Conservation (phyloP, 768 basidiomycete genomes). For the Podaxis rugospora region DNA sequence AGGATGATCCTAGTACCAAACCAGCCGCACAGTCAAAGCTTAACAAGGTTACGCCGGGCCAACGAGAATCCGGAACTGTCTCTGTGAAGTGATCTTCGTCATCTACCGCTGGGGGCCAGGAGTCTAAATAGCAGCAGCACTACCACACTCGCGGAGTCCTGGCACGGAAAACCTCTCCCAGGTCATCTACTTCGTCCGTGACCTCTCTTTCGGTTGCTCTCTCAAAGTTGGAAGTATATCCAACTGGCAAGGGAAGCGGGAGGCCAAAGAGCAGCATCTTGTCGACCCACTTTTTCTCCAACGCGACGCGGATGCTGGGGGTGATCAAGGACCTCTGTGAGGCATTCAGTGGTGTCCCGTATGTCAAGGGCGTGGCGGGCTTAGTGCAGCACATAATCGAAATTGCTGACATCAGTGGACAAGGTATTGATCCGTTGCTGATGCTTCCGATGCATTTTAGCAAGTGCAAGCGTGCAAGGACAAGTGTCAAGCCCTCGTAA, state of each 20-base stretch:
- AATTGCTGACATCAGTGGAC: slow-evolving; percentile 20
- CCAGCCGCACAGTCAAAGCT: neutral
- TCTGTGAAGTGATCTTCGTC: neutral
- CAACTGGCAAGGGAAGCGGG: neutral
- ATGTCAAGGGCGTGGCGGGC: slow-evolving; percentile 21
- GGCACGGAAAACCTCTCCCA: neutral
- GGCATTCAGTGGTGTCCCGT: slow-evolving; percentile 21
- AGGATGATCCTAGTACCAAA: neutral
- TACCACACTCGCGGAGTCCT: neutral
- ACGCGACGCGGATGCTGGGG: slow-evolving; percentile 11
- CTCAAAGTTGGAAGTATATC: neutral
- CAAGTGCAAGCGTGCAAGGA: slow-evolving; percentile 7
- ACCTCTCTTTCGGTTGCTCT: neutral
- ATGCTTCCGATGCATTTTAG: neutral
- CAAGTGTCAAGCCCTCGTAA: neutral
- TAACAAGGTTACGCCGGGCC: neutral
- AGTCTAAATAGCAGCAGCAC: neutral
- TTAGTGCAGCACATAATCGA: slow-evolving; percentile 22
- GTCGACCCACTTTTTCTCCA: slow-evolving; percentile 5
- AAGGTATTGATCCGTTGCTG: neutral
- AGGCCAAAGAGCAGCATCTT: neutral
- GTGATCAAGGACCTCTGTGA: slow-evolving; percentile 17
- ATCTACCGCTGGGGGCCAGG: neutral
- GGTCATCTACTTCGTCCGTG: neutral
- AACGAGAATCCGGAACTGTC: neutral